Conservation (phyloP, 495 filamentous ascomycete genomes). For the Aspergillus indologenus region DNA sequence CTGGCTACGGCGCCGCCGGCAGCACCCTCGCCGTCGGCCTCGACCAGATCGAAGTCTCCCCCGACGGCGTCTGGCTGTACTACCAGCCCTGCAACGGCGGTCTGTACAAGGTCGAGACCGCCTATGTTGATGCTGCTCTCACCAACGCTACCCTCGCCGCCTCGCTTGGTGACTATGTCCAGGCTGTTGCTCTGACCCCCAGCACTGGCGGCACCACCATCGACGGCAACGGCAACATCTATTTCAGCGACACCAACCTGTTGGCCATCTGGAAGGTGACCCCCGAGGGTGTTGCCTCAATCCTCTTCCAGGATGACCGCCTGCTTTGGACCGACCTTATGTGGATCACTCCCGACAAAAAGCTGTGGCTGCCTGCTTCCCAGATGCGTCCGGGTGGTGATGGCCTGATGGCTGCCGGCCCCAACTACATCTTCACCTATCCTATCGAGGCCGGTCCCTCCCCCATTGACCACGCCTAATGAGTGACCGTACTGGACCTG, state of each 20-base stretch:
- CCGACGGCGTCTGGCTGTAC: constrained; percentile 27
- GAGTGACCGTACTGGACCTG: background rate
- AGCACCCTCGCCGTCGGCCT: constrained; percentile 22
- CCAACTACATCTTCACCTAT: constrained; percentile 1
- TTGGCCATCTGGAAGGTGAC: constrained; percentile 27
- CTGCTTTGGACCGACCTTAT: constrained; percentile 31
- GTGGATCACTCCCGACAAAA: constrained; percentile 25
- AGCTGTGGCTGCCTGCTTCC: constrained; percentile 29
- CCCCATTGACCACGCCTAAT: background rate
- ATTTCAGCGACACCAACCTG: constrained; percentile 23
- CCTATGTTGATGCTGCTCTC: constrained; percentile 14
- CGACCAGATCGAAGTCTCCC: constrained; percentile 31
- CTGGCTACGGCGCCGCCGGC: constrained; percentile 12
- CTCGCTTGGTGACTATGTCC: constrained; percentile 11
- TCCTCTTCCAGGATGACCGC: constrained; percentile 26
- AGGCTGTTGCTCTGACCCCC: constrained; percentile 27
- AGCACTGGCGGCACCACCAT: constrained; percentile 30
- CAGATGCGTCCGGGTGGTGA: constrained; percentile 21
- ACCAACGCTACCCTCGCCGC: constrained; percentile 1
- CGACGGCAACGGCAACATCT: constrained; percentile 29
- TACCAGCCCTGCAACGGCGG: constrained; percentile 29
- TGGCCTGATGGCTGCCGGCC: background rate
- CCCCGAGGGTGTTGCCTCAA: constrained; percentile 6
- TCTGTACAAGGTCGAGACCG: constrained; percentile 24
- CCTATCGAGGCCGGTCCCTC: constrained; percentile 1